phyloP scores from a whole-genome alignment of 2,329 filamentous ascomycete genomes.

The Sclerotinia subarctica region DNA sequence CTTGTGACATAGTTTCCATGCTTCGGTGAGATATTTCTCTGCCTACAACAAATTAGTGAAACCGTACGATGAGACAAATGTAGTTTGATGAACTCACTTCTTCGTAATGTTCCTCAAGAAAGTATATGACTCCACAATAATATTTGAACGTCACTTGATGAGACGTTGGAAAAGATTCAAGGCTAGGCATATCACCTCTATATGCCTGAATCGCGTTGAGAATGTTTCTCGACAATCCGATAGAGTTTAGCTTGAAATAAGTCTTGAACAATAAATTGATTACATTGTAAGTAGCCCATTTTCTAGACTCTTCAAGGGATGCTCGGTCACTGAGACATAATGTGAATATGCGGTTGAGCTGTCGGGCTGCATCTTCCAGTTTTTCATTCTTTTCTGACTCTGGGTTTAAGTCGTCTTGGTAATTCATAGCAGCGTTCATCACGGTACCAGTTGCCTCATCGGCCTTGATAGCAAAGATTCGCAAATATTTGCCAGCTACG shows the following conservation, averaged over 20 bases:
- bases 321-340: slow-evolving; percentile 85
- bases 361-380: slow-evolving; percentile 84
- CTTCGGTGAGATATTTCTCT: slow-evolving; percentile 74
- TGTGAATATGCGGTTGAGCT: slow-evolving; percentile 89
- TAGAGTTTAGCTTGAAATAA: slow-evolving; percentile 92
- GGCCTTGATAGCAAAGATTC: slow-evolving; percentile 85
- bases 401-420: slow-evolving; percentile 79
- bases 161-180: slow-evolving; percentile 78
- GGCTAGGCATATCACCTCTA: slow-evolving; percentile 72
- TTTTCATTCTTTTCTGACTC: slow-evolving; percentile 76
- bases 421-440: slow-evolving; percentile 45
- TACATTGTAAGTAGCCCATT: slow-evolving; percentile 96
- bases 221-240: slow-evolving; percentile 86
- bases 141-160: slow-evolving; percentile 96
- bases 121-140: slow-evolving; percentile 89
- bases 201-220: slow-evolving; percentile 79
- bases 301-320: slow-evolving; percentile 81
- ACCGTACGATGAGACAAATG: neutral
- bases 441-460: slow-evolving; percentile 64
- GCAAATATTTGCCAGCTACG: slow-evolving; percentile 77
- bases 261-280: slow-evolving; percentile 97
- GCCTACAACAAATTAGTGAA: slow-evolving; percentile 50
- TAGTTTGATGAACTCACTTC: slow-evolving; percentile 52
- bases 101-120: slow-evolving; percentile 89
- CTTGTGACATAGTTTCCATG: slow-evolving; percentile 78